phyloP scores from a whole-genome alignment of 2,329 filamentous ascomycete species.

The Neonectria magnoliae region DNA sequence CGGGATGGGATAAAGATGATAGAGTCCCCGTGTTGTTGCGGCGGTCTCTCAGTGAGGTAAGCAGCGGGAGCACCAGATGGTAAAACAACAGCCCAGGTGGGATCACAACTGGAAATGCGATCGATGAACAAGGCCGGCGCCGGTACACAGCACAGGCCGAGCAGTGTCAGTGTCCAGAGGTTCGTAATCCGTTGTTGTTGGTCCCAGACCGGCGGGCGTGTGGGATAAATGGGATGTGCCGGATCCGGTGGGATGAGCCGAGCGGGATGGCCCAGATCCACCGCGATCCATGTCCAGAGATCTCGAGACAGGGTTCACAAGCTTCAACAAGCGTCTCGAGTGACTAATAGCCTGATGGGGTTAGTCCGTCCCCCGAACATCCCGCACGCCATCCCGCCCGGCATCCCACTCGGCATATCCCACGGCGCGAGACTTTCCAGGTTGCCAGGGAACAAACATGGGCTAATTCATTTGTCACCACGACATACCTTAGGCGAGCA shows the following conservation, averaged over 20 bases:
- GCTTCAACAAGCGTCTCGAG: neutral
- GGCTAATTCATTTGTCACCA: conserved; percentile 16
- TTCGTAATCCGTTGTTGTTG: conserved; percentile 32
- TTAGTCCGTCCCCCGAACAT: neutral
- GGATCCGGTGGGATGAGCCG: conserved; percentile 18
- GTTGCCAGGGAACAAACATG: neutral
- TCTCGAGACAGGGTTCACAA: neutral
- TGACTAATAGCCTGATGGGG: conserved; percentile 16
- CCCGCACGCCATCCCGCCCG: conserved; percentile 1
- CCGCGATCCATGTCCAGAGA: neutral
- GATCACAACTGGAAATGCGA: neutral
- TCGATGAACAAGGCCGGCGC: neutral
- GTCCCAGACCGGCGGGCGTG: conserved; percentile 7
- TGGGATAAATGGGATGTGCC: conserved; percentile 34
- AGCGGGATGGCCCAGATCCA: conserved; percentile 29
- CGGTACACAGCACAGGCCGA: neutral
- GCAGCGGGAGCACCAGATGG: neutral
- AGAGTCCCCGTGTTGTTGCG: neutral
- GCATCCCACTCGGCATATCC: conserved; percentile 24
- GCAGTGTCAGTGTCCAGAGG: conserved; percentile 22
- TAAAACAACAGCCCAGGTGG: neutral
- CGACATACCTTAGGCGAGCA: neutral
- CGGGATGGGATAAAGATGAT: neutral
- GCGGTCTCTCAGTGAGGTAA: neutral
- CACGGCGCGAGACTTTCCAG: neutral